phyloP scores from a whole-genome alignment of 164 flowering plant genomes.

The Berberis vulgaris region DNA sequence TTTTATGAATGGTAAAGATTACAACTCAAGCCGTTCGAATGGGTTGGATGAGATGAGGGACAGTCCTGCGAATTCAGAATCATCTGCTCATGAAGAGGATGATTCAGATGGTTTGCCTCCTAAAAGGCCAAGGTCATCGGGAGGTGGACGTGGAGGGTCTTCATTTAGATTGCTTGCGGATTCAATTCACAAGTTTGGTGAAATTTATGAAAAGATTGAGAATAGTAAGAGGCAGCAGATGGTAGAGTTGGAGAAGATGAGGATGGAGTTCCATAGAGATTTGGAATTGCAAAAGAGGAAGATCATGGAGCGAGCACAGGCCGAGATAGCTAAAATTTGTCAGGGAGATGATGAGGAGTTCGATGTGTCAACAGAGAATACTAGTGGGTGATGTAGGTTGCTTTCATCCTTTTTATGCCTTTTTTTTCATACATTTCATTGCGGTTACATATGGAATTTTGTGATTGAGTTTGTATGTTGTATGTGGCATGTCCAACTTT shows the following conservation, averaged over 20 bases:
- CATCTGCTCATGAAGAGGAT: conserved; percentile 27
- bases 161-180: conserved; percentile 61
- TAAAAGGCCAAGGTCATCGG: conserved; percentile 25
- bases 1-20: conserved; percentile 65
- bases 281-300: conserved; percentile 76
- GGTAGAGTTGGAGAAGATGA: conserved; percentile 86
- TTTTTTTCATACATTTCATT: too few species aligned
- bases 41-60: conserved; percentile 91
- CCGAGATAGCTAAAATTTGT: conserved; percentile 63
- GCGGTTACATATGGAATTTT: too few species aligned
- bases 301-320: conserved; percentile 71
- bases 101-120: conserved; percentile 53
- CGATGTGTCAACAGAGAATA: conserved; percentile 19
- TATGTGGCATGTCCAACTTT: too few species aligned
- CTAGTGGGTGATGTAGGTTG: conserved; percentile 21
- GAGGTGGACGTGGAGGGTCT: conserved; percentile 23
- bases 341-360: conserved; percentile 37
- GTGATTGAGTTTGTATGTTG: too few species aligned
- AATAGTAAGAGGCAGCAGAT: conserved; percentile 74
- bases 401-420: neutral
- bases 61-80: conserved; percentile 66
- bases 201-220: conserved; percentile 90
- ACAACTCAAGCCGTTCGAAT: conserved; percentile 53
- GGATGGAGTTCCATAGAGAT: conserved; percentile 81
- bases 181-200: conserved; percentile 69